Conservation (phyloP, 176 grass and related monocot species). For the Pharus latifolius region DNA sequence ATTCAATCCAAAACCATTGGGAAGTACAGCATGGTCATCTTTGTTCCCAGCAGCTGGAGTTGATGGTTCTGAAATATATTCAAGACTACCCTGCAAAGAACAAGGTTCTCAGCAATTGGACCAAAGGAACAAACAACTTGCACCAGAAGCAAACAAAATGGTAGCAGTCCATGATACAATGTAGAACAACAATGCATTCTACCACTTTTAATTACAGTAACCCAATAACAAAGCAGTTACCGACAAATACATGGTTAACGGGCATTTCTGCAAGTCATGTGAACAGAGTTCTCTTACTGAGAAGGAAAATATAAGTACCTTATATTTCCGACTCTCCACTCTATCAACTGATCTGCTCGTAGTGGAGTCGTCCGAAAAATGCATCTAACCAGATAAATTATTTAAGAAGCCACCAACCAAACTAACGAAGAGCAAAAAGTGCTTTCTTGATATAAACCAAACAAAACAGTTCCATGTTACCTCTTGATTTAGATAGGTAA, state of each 20-base stretch:
- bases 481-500: slow-evolving; percentile 51
- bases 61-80: slow-evolving; percentile 57
- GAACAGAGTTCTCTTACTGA: neutral
- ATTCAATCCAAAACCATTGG: slow-evolving; percentile 39
- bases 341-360: slow-evolving; percentile 29
- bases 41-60: slow-evolving; percentile 36
- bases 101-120: neutral
- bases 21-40: slow-evolving; percentile 33
- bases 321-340: slow-evolving; percentile 40
- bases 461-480: slow-evolving; percentile 20
- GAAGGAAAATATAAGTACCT: slow-evolving; percentile 28
- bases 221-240: neutral
- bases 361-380: slow-evolving; percentile 26
- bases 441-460: slow-evolving; percentile 3
- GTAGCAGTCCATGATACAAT: neutral
- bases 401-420: slow-evolving; percentile 20
- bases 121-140: neutral
- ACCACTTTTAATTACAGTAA: neutral
- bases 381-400: slow-evolving; percentile 43
- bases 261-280: neutral
- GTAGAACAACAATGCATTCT: neutral
- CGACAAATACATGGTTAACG: neutral
- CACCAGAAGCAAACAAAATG: neutral
- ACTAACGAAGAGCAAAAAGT: neutral
- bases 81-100: slow-evolving; percentile 45